Conservation (phyloP, 1,284 basidiomycete genomes). For the Malassezia equina region DNA sequence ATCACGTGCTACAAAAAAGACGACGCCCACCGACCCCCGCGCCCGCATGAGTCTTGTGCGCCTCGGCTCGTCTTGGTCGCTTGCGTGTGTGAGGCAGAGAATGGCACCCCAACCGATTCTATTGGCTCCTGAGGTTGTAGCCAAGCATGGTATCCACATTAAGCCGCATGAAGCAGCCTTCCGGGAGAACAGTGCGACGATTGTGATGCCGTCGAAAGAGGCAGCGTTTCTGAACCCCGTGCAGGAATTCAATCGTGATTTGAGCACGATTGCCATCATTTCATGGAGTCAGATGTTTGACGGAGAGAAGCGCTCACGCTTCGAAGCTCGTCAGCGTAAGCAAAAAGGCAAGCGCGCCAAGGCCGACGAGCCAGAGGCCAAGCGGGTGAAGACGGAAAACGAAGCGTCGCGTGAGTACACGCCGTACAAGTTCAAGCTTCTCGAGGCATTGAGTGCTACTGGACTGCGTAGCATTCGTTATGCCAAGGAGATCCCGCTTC, state of each 20-base stretch:
- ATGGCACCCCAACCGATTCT: constrained; percentile 43
- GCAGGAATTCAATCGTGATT: constrained; percentile 94
- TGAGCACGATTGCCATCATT: constrained; percentile 77
- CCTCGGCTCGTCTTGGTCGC: neutral
- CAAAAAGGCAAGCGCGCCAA: constrained; percentile 22
- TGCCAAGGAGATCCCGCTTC: constrained; percentile 87
- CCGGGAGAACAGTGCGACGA: constrained; percentile 41
- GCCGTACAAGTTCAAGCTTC: constrained; percentile 63
- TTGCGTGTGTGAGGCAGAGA: constrained; percentile 4
- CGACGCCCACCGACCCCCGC: neutral
- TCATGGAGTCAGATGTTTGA: constrained; percentile 71
- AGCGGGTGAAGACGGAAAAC: constrained; percentile 15
- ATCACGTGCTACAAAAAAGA: constrained; percentile 4
- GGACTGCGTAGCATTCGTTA: constrained; percentile 92
- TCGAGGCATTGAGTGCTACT: constrained; percentile 94
- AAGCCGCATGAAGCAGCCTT: constrained; percentile 35
- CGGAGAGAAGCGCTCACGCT: constrained; percentile 58
- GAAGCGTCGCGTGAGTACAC: constrained; percentile 48
- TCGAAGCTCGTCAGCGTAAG: constrained; percentile 48
- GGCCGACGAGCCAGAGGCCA: constrained; percentile 3
- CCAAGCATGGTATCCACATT: constrained; percentile 33
- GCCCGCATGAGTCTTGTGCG: constrained; percentile 4
- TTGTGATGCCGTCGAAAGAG: constrained; percentile 42
- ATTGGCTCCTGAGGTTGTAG: constrained; percentile 27
- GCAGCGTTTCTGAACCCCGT: constrained; percentile 84